Percentiles rank a stretch among this genome's conserved stretches.
phyloP scores from a whole-genome alignment of 805 yeast genomes.

The Isabelozyma pseudorhagii region DNA sequence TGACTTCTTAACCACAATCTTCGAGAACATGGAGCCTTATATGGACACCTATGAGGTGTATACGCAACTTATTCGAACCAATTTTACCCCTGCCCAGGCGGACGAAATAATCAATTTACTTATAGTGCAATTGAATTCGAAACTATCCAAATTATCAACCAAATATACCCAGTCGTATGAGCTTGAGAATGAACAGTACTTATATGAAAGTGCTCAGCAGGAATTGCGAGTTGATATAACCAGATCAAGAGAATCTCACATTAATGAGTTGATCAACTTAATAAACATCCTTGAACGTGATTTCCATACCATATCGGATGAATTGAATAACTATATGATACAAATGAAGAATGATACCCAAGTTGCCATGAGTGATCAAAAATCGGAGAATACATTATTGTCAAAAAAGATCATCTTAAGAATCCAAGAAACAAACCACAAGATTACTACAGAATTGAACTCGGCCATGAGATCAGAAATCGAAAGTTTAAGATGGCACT shows the following conservation, averaged over 20 bases:
- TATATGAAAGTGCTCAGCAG: slow-evolving; percentile 89
- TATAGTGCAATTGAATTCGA: slow-evolving; percentile 39
- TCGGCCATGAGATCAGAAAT: slow-evolving; percentile 83
- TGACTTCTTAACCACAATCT: slow-evolving; percentile 54
- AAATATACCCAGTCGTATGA: slow-evolving; percentile 58
- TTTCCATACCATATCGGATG: slow-evolving; percentile 71
- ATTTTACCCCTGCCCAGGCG: slow-evolving; percentile 61
- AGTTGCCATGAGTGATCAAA: slow-evolving; percentile 82
- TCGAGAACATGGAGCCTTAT: slow-evolving; percentile 42
- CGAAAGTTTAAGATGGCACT: slow-evolving; percentile 89
- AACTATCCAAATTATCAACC: slow-evolving; percentile 40
- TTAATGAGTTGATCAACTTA: slow-evolving; percentile 63
- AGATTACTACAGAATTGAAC: slow-evolving; percentile 76
- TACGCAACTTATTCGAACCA: slow-evolving; percentile 49
- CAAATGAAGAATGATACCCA: slow-evolving; percentile 69
- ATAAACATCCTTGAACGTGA: slow-evolving; percentile 70
- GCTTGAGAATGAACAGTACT: slow-evolving; percentile 80
- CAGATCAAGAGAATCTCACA: slow-evolving; percentile 64
- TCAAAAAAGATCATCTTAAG: slow-evolving; percentile 65
- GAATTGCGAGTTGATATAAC: slow-evolving; percentile 79
- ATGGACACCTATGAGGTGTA: slow-evolving; percentile 51
- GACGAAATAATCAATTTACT: slow-evolving; percentile 53
- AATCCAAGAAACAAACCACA: slow-evolving; percentile 80
- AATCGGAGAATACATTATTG: slow-evolving; percentile 75
- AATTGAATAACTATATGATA: slow-evolving; percentile 59